Base-by-base conservation (phyloP, 331 rosid species). In the Quercus tomentella region DNA sequence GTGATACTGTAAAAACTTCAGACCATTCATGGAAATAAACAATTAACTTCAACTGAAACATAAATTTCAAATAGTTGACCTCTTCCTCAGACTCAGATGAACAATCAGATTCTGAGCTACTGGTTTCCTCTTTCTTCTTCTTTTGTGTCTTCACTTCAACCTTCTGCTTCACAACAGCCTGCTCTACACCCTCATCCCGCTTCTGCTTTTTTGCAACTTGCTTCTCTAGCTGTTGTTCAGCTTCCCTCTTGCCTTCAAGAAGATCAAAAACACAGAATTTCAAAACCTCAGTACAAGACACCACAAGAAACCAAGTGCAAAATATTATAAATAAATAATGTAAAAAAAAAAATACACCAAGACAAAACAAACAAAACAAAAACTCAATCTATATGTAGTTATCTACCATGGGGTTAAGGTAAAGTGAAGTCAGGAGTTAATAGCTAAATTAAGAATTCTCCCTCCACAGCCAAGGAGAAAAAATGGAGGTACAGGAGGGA, bases 151-250 rank as follows among this genome's bases (percentile, higher is more conserved):
- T 86, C 0, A 70, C 82, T 52, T 84, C 95, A 56, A 61, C 72
- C 88, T 88, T 88, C 41, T 85, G 86, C 83, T 89, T 94, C 75
- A 31, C 81, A 37, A 76, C 81, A 71, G 88, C 91, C 79, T 86
- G 88, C 75, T 78, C 77, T 12, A 82, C 66, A 6, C 49, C 61
- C 80, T 60, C 92, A 30, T 84, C 80, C 21, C 5, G 75, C 82
- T 91, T 95, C 82, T 89, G 97, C 86, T 90, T 95, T 89, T 92
- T 93, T 0, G 86, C 80, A 33, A 76, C 90, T 41, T 23, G 82
- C 85, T 95, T 95, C 82, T 81, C 82, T 0, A 84, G 31, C 30
- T 74, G 86, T 23, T 82, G 86, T 58, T 82, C 93, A 55, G 97
- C 90, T 74, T 88, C 90, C 45, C 98, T 86, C 89, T 95, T 95